These are phyloP conservation scores for Smithsoniella earleae DNA, from an alignment of 163 green algal species.

Conservation along the genomic window DNA sequence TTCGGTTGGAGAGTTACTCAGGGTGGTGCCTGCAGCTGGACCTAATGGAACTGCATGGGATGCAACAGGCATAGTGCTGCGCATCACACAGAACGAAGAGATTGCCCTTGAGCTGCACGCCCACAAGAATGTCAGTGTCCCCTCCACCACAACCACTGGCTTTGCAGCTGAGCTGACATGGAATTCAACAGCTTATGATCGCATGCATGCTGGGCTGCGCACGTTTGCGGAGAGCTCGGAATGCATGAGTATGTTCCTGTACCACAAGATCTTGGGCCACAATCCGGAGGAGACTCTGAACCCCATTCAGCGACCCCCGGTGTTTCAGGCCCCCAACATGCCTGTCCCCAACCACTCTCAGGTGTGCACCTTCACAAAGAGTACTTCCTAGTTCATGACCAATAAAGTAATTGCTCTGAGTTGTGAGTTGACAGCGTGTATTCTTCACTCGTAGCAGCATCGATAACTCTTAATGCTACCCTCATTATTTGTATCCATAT, in stretches of 20 bases:
- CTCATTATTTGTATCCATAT: too few species aligned
- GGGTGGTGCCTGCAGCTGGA: conserved; percentile 23
- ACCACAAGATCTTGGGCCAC: conserved; percentile 77
- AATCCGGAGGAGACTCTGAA: conserved; percentile 50
- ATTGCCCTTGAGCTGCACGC: conserved; percentile 55
- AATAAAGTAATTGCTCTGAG: too few species aligned
- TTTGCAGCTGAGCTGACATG: conserved; percentile 91
- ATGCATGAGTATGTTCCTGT: conserved; percentile 73
- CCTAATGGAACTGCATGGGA: conserved; percentile 5
- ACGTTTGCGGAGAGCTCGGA: conserved; percentile 66
- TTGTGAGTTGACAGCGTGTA: too few species aligned
- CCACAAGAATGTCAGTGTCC: conserved; percentile 33
- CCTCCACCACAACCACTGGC: conserved; percentile 54
- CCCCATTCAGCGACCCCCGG: conserved; percentile 37
- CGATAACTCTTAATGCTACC: too few species aligned
- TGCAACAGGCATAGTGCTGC: conserved; percentile 1
- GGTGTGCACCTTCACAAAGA: too few species aligned
- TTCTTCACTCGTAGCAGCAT: too few species aligned
- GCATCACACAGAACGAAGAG: conserved; percentile 51
- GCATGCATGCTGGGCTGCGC: conserved; percentile 80
- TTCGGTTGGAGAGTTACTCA: too few species aligned
- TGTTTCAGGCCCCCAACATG: conserved; percentile 66
- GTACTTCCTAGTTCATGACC: conserved; percentile 18
- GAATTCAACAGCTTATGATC: conserved; percentile 82
- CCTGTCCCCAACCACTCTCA: conserved; percentile 92